phyloP scores from a whole-genome alignment of 2,329 filamentous ascomycete genomes.

The Colletotrichum salicis region DNA sequence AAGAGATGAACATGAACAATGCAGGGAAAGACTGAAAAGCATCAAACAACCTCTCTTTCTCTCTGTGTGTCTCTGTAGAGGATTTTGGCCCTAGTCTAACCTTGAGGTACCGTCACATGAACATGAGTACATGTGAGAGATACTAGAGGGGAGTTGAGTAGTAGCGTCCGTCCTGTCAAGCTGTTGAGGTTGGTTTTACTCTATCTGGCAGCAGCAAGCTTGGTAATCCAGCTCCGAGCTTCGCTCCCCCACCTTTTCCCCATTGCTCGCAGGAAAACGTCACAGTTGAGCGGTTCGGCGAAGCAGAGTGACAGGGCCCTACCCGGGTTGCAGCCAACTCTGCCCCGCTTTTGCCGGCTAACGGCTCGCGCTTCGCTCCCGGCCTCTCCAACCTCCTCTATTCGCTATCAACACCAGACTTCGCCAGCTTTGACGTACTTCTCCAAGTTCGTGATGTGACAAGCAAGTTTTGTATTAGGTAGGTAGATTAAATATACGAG shows the following conservation, averaged over 20 bases:
- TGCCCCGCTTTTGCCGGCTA: slow-evolving; percentile 10
- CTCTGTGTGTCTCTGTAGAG: neutral
- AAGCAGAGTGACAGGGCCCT: neutral
- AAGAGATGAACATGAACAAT: neutral
- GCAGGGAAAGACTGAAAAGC: neutral
- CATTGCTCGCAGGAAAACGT: neutral
- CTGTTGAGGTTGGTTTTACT: neutral
- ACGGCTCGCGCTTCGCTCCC: neutral
- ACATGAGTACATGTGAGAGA: neutral
- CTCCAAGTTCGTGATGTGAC: neutral
- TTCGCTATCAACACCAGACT: neutral
- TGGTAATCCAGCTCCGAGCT: slow-evolving; percentile 24
- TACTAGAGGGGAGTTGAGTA: neutral
- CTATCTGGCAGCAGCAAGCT: slow-evolving; percentile 13
- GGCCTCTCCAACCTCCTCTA: slow-evolving; percentile 1
- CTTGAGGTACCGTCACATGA: neutral
- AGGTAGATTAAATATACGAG: neutral
- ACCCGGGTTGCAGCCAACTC: slow-evolving; percentile 3
- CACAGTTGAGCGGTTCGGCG: slow-evolving; percentile 2
- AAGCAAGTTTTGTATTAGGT: neutral
- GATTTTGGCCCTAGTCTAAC: neutral
- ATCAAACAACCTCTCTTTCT: neutral
- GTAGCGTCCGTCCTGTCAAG: neutral
- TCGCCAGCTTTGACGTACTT: neutral
- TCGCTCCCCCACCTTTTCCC: neutral